phyloP scores from a whole-genome alignment of 1,284 basidiomycete species.

The Ustilago bromivora region DNA sequence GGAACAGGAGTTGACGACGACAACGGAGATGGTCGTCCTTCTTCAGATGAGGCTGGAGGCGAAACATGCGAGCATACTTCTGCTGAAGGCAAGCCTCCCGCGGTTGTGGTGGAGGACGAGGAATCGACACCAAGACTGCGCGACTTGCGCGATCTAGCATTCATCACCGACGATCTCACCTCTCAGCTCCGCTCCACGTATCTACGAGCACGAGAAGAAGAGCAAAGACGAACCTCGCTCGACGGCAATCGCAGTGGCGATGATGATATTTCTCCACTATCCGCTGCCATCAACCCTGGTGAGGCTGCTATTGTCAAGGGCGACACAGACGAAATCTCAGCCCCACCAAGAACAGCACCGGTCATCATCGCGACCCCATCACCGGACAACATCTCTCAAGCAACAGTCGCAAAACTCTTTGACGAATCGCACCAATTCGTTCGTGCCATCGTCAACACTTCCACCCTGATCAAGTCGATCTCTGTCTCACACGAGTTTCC shows the following conservation, averaged over 20 bases:
- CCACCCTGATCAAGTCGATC: constrained; percentile 58
- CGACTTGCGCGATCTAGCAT: constrained; percentile 33
- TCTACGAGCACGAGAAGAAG: constrained; percentile 40
- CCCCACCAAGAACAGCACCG: not conserved
- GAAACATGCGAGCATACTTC: not conserved
- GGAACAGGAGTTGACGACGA: not conserved
- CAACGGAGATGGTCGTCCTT: not conserved
- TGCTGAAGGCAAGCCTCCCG: not conserved
- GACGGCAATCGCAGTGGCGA: constrained; percentile 7
- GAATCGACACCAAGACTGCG: constrained; percentile 16
- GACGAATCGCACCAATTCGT: constrained; percentile 61
- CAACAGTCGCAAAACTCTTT: constrained; percentile 44
- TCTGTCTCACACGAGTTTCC: constrained; percentile 54
- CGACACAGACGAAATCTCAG: not conserved
- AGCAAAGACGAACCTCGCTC: constrained; percentile 21
- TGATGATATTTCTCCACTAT: not conserved
- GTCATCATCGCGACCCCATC: constrained; percentile 4
- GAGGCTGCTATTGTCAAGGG: not conserved
- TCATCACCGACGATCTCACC: constrained; percentile 42
- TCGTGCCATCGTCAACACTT: constrained; percentile 59
- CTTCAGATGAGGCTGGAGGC: constrained; percentile 11
- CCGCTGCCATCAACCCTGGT: not conserved
- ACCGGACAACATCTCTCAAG: constrained; percentile 35
- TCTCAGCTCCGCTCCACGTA: constrained; percentile 48
- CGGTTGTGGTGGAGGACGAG: not conserved